phyloP scores from a whole-genome alignment of 768 basidiomycete species.

The Mycena vitilis region DNA sequence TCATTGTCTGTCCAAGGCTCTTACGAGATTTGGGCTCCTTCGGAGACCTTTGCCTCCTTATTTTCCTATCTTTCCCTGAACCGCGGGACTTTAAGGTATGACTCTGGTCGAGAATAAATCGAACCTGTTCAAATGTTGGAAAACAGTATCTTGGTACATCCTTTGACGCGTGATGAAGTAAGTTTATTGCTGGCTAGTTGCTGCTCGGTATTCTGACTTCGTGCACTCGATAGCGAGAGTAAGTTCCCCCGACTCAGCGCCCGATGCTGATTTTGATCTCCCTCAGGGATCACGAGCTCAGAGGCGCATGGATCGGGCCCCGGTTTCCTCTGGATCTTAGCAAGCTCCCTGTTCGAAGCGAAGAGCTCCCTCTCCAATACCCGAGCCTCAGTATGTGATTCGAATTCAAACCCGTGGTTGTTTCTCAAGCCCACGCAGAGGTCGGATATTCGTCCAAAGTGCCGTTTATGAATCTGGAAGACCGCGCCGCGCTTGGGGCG shows the following conservation, averaged over 20 bases:
- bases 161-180: slow-evolving; percentile 77
- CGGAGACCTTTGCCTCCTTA: slow-evolving; percentile 77
- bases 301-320: slow-evolving; percentile 82
- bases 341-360: slow-evolving; percentile 59
- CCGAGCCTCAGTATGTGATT: slow-evolving; percentile 65
- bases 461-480: slow-evolving; percentile 65
- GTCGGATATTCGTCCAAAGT: slow-evolving; percentile 74
- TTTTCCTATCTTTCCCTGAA: slow-evolving; percentile 81
- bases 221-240: slow-evolving; percentile 59
- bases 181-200: slow-evolving; percentile 37
- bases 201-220: slow-evolving; percentile 11
- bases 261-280: neutral
- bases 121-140: neutral
- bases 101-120: too few relatives aligned
- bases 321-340: slow-evolving; percentile 75
- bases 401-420: neutral
- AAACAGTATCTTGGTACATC: slow-evolving; percentile 76
- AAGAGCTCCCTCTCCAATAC: slow-evolving; percentile 76
- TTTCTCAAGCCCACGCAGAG: slow-evolving; percentile 49
- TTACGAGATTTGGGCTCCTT: slow-evolving; percentile 87
- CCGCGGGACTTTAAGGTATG: slow-evolving; percentile 74
- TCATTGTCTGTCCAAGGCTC: slow-evolving; percentile 67
- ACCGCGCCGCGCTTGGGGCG: slow-evolving; percentile 69
- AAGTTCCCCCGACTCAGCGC: slow-evolving; percentile 35
- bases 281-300: slow-evolving; percentile 74